These are phyloP conservation scores for Mayamaea pseudoterrestris DNA, from an alignment of 108 stramenopile genomes.

Conservation along the genomic window DNA sequence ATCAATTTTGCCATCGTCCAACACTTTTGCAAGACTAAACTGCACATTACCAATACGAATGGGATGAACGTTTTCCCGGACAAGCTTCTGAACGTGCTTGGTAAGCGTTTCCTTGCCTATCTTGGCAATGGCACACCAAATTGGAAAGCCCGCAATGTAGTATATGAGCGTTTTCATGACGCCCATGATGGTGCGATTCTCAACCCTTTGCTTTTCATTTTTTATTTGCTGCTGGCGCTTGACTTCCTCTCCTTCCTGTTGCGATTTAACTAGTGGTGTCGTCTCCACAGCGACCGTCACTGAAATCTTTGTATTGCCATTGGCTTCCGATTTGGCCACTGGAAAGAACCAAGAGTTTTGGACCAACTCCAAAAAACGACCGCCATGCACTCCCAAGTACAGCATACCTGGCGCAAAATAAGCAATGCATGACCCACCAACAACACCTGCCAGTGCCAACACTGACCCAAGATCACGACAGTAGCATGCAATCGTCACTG, in stretches of 20 bases:
- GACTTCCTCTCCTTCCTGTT: too few relatives aligned
- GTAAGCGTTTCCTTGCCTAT: neutral
- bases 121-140: neutral
- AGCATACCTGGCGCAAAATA: slow-evolving; percentile 64
- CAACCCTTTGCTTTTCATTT: too few relatives aligned
- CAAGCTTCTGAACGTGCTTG: neutral
- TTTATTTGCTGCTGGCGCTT: too few relatives aligned
- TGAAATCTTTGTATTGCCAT: too few relatives aligned
- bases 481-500: slow-evolving; percentile 54
- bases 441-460: slow-evolving; percentile 55
- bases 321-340: too few relatives aligned
- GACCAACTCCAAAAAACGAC: slow-evolving; percentile 41
- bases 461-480: slow-evolving; percentile 69
- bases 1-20: neutral
- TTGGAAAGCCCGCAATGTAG: neutral
- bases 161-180: too few relatives aligned
- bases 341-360: slow-evolving; percentile 29
- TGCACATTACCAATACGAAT: neutral
- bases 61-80: neutral
- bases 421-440: slow-evolving; percentile 59
- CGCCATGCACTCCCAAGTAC: slow-evolving; percentile 67
- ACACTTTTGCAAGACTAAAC: neutral
- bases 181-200: neutral
- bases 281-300: slow-evolving; percentile 2
- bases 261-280: neutral